Conservation (phyloP, 352 stramenopile genomes). For the Plasmopara viticola region DNA sequence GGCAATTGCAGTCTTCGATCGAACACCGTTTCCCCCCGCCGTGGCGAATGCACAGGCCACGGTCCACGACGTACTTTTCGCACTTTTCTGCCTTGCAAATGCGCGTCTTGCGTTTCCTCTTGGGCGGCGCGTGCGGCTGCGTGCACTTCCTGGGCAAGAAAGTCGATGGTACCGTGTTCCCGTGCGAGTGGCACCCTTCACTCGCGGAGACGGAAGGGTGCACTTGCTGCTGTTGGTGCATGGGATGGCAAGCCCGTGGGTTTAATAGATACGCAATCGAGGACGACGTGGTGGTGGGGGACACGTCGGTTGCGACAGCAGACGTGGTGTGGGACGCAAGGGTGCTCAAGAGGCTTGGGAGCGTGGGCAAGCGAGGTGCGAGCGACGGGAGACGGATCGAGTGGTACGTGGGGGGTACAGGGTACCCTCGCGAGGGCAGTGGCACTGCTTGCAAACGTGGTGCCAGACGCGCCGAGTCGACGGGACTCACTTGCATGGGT, state of each 20-base stretch:
- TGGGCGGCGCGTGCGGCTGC: slow-evolving; percentile 12
- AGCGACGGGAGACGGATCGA: slow-evolving; percentile 31
- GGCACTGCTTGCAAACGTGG: slow-evolving; percentile 22
- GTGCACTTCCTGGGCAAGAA: slow-evolving; percentile 8
- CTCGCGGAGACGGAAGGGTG: slow-evolving; percentile 6
- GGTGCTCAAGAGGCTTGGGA: slow-evolving; percentile 29
- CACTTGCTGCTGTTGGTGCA: slow-evolving; percentile 10
- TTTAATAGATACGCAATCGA: slow-evolving; percentile 35
- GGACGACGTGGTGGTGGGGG: slow-evolving; percentile 15
- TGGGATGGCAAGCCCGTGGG: slow-evolving; percentile 13
- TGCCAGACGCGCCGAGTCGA: slow-evolving; percentile 19
- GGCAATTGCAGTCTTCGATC: slow-evolving; percentile 44
- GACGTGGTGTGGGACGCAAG: slow-evolving; percentile 15
- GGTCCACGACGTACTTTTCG: slow-evolving; percentile 54
- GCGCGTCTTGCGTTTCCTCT: slow-evolving; percentile 40
- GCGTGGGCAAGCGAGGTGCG: slow-evolving; percentile 21
- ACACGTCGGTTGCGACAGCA: slow-evolving; percentile 10
- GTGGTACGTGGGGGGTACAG: slow-evolving; percentile 17
- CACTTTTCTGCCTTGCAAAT: slow-evolving; percentile 41
- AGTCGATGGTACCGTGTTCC: slow-evolving; percentile 8
- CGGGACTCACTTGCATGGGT: slow-evolving; percentile 20
- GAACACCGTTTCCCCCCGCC: slow-evolving; percentile 74
- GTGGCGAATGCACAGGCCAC: slow-evolving; percentile 71
- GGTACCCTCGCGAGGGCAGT: slow-evolving; percentile 16
- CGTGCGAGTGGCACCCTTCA: slow-evolving; percentile 24